These are phyloP conservation scores for Candida xyloterini DNA, from an alignment of 805 yeast species.

Conservation along the genomic window DNA sequence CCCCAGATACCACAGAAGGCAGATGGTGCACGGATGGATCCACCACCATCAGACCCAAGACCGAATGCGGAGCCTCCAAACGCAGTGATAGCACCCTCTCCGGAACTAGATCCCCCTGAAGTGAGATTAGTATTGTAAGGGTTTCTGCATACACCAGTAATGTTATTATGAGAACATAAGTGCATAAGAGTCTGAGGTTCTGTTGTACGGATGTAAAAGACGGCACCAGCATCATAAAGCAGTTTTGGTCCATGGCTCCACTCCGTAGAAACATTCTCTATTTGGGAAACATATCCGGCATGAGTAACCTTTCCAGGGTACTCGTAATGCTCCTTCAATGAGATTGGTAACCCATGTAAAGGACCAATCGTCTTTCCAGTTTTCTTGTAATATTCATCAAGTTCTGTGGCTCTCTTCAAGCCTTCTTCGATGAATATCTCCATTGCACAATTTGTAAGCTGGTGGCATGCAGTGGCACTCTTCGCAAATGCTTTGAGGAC, in stretches of 20 bases:
- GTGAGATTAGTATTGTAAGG: slow-evolving; percentile 2
- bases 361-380: slow-evolving; percentile 52
- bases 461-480: slow-evolving; percentile 47
- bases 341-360: slow-evolving; percentile 61
- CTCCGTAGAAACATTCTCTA: slow-evolving; percentile 38
- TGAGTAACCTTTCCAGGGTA: slow-evolving; percentile 51
- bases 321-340: slow-evolving; percentile 55
- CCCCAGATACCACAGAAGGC: slow-evolving; percentile 51
- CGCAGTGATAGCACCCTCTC: slow-evolving; percentile 4
- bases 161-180: slow-evolving; percentile 1
- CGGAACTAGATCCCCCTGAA: slow-evolving; percentile 3
- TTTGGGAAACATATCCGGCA: slow-evolving; percentile 44
- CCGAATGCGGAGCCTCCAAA: slow-evolving; percentile 5
- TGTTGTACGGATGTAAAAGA: slow-evolving; percentile 2
- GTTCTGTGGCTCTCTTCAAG: slow-evolving; percentile 43
- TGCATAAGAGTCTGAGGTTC: slow-evolving; percentile 4
- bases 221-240: slow-evolving; percentile 39
- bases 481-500: slow-evolving; percentile 46
- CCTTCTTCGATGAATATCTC: slow-evolving; percentile 48
- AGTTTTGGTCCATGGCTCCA: slow-evolving; percentile 41
- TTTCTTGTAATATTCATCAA: slow-evolving; percentile 46
- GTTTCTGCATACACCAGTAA: slow-evolving; percentile 2
- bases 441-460: slow-evolving; percentile 47
- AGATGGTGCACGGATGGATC: slow-evolving; percentile 37
- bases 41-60: slow-evolving; percentile 3